Evolutionary conservation across 73 alveolate species (phyloP), one percentile per base, ranked within the genome.

Genomic region (Paramecium caudatum): DNA sequence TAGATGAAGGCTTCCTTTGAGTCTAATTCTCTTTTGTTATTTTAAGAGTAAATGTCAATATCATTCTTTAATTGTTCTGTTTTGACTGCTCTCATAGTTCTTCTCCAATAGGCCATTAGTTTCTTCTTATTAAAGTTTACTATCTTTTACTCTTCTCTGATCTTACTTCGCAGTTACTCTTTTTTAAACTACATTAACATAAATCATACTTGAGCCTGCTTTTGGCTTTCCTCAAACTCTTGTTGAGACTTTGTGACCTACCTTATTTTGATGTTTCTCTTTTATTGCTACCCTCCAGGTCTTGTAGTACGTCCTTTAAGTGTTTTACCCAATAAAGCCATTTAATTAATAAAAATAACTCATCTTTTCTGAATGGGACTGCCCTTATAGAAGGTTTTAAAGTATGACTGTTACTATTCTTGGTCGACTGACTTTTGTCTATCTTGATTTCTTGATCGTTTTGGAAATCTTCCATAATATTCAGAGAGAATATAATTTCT

Each of bases 1-100:
- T 98, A 96, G 61, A 98, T 92, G 92, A 98, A 96, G 69, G 99
- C 99, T 90, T 98, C 99, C 92, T 98, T 98, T 17, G 99, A 98
- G 87, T 98, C 99, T 41, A 98, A 97, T 94, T 98, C 99, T 95
- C 99, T 95, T 91, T 98, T 98, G 63, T 97, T 98, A 78, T 97
- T 98, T 93, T 98, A 97, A 90, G 96, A 94, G 91, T 94, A 98
- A 82, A 98, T 92, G 78, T 97, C 97, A 82, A 97, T 95, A 68
- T 98, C 98, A 68, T 96, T 93, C 91, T 98, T 96, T 21, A 98
- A 95, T 92, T 96, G 94, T 93, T 98, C 99, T 7, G 99, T 98
- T 84, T 98, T 98, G 33, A 99, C 99, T 37, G 97, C 95, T 90
- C 99, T 93, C 99, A 97, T 98, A 91, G 96, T 97, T 45, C 94